Conservation (phyloP, 1,284 basidiomycete species). For the Boletus mariae region DNA sequence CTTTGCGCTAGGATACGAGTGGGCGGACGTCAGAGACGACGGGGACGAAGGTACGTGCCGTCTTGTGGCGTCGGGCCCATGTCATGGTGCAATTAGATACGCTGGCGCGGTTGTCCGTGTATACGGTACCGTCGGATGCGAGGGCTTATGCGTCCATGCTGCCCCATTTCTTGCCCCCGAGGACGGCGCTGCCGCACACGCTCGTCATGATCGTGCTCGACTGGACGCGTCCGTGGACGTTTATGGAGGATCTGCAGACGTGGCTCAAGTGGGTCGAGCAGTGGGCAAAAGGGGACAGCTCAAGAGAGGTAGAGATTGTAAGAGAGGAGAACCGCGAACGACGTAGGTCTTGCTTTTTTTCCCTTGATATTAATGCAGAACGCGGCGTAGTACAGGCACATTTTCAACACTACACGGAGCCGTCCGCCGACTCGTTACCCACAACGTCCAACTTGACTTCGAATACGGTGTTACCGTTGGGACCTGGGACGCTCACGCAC, state of each 20-base stretch:
- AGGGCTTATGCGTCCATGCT: slow-evolving; percentile 73
- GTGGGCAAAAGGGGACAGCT: slow-evolving; percentile 69
- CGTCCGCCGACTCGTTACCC: slow-evolving; percentile 60
- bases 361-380: neutral
- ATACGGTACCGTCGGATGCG: slow-evolving; percentile 81
- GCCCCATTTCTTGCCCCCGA: slow-evolving; percentile 78
- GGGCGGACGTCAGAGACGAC: slow-evolving; percentile 81
- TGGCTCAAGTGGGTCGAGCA: slow-evolving; percentile 86
- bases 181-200: slow-evolving; percentile 69
- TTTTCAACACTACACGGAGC: slow-evolving; percentile 87
- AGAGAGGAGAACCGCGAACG: slow-evolving; percentile 80
- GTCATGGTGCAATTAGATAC: slow-evolving; percentile 52
- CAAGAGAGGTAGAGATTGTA: slow-evolving; percentile 64
- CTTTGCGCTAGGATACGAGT: slow-evolving; percentile 85
- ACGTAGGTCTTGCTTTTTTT: slow-evolving; percentile 51
- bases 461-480: slow-evolving; percentile 69
- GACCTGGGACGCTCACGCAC: slow-evolving; percentile 76
- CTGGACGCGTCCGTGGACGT: slow-evolving; percentile 92
- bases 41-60: slow-evolving; percentile 75
- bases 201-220: slow-evolving; percentile 88
- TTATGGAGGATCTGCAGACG: slow-evolving; percentile 80
- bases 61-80: neutral
- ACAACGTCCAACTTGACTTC: slow-evolving; percentile 54
- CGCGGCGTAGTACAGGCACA: slow-evolving; percentile 71
- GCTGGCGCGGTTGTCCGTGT: slow-evolving; percentile 82